A percentile compares a stretch with the other conserved stretches of the same genome.
Evolutionary conservation across 2,329 filamentous ascomycete genomes (phyloP).

Genomic region (Westerdykella aurantiaca): DNA sequence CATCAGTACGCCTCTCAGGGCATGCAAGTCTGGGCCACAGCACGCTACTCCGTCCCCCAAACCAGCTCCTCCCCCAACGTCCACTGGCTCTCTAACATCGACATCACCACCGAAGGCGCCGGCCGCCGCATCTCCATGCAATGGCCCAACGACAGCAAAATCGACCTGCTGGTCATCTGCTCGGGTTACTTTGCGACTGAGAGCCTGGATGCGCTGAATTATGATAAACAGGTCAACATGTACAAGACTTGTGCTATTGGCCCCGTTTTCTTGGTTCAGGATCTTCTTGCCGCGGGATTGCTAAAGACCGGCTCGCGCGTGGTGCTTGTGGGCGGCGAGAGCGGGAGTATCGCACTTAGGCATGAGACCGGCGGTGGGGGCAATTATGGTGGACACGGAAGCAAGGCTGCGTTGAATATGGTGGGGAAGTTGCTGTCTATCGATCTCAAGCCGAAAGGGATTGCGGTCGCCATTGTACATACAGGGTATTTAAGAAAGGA

Average conservation of each 20-base stretch:
- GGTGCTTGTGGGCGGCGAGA: constrained; percentile 60
- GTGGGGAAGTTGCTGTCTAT: constrained; percentile 60
- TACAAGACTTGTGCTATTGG: constrained; percentile 56
- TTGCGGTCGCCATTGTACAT: constrained; percentile 60
- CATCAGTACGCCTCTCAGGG: constrained; percentile 47
- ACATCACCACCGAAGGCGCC: constrained; percentile 10
- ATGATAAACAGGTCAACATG: constrained; percentile 60
- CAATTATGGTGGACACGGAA: constrained; percentile 65
- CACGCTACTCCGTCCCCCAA: constrained; percentile 7
- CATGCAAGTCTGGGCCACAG: constrained; percentile 14
- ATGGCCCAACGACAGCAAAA: constrained; percentile 13
- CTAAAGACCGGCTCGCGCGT: constrained; percentile 49
- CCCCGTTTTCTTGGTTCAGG: constrained; percentile 53
- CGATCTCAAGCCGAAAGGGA: constrained; percentile 56
- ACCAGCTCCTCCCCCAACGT: constrained; percentile 1
- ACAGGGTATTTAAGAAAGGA: constrained; percentile 66
- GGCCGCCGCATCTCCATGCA: constrained; percentile 8
- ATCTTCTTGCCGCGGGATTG: constrained; percentile 37
- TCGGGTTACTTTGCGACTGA: constrained; percentile 63
- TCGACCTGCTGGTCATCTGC: constrained; percentile 52
- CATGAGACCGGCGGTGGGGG: constrained; percentile 55
- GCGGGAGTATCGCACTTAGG: constrained; percentile 61
- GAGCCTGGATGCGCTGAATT: constrained; percentile 56
- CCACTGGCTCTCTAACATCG: constrained; percentile 16
- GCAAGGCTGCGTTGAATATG: constrained; percentile 67